phyloP scores from a whole-genome alignment of 2,329 filamentous ascomycete genomes.

The Atkinsonella texensis region DNA sequence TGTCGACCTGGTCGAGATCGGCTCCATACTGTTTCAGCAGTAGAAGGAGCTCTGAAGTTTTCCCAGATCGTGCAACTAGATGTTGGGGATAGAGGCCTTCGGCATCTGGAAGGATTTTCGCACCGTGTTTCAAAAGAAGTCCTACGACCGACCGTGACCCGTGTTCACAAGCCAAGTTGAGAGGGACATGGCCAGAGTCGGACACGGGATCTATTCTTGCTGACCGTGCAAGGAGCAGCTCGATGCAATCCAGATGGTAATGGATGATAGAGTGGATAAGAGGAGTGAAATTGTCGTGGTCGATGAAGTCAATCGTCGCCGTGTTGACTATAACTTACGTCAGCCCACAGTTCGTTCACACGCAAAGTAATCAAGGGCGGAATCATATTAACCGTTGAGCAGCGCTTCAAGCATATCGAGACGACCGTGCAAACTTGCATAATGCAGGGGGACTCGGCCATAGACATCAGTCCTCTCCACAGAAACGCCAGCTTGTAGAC shows the following conservation, averaged over 20 bases:
- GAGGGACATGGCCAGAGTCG: slow-evolving; percentile 81
- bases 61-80: slow-evolving; percentile 79
- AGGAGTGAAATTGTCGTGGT: slow-evolving; percentile 95
- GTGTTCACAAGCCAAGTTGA: slow-evolving; percentile 92
- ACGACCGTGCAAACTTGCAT: slow-evolving; percentile 89
- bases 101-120: slow-evolving; percentile 80
- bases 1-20: slow-evolving; percentile 84
- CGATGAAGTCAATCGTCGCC: slow-evolving; percentile 72
- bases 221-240: slow-evolving; percentile 61
- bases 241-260: slow-evolving; percentile 67
- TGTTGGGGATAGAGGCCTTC: slow-evolving; percentile 97
- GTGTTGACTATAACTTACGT: slow-evolving; percentile 41
- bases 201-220: slow-evolving; percentile 80
- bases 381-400: slow-evolving; percentile 40
- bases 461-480: slow-evolving; percentile 82
- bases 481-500: slow-evolving; percentile 63
- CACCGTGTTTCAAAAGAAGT: slow-evolving; percentile 68
- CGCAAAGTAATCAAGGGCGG: not conserved
- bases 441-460: slow-evolving; percentile 84
- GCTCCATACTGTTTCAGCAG: slow-evolving; percentile 77
- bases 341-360: not conserved
- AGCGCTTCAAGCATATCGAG: slow-evolving; percentile 71
- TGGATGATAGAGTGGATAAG: slow-evolving; percentile 92
- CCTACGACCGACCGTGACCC: slow-evolving; percentile 77
- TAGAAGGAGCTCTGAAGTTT: slow-evolving; percentile 66